Percentiles rank a stretch among this genome's conserved stretches.
phyloP scores from a whole-genome alignment of 164 flowering plant species.

The Echeveria elegans region DNA sequence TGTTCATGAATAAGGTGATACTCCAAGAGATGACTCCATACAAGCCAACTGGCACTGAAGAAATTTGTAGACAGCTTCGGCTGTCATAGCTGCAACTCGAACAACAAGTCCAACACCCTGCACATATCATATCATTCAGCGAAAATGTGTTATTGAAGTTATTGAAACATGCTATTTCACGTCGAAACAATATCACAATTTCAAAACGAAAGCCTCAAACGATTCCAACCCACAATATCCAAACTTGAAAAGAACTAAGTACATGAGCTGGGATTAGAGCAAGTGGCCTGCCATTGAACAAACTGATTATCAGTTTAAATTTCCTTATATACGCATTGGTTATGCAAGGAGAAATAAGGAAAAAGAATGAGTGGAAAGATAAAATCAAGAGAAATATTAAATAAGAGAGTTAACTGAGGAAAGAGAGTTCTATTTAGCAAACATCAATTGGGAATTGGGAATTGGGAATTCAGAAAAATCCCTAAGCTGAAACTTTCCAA shows the following conservation, averaged over 20 bases:
- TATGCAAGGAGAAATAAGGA: too few relatives aligned
- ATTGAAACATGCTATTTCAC: background rate
- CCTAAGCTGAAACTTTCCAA: background rate
- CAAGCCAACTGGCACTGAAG: slow-evolving; percentile 49
- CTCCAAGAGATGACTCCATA: slow-evolving; percentile 64
- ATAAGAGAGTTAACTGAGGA: too few relatives aligned
- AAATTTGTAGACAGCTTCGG: slow-evolving; percentile 73
- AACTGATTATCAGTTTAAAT: background rate
- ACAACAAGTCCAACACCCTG: slow-evolving; percentile 70
- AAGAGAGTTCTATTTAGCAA: too few relatives aligned
- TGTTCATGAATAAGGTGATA: slow-evolving; percentile 40
- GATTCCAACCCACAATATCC: background rate
- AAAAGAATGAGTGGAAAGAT: too few relatives aligned
- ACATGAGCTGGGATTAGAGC: background rate
- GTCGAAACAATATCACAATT: too few relatives aligned
- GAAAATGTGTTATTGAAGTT: too few relatives aligned
- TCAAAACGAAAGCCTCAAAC: background rate
- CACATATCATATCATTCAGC: slow-evolving; percentile 2
- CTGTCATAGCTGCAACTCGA: slow-evolving; percentile 61
- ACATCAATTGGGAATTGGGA: background rate
- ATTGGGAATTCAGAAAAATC: background rate
- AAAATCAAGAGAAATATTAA: too few relatives aligned
- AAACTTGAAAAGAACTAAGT: background rate
- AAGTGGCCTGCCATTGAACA: background rate
- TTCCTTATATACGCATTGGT: too few relatives aligned